Conservation (phyloP, 345 rosid species). For the Balakata baccata region DNA sequence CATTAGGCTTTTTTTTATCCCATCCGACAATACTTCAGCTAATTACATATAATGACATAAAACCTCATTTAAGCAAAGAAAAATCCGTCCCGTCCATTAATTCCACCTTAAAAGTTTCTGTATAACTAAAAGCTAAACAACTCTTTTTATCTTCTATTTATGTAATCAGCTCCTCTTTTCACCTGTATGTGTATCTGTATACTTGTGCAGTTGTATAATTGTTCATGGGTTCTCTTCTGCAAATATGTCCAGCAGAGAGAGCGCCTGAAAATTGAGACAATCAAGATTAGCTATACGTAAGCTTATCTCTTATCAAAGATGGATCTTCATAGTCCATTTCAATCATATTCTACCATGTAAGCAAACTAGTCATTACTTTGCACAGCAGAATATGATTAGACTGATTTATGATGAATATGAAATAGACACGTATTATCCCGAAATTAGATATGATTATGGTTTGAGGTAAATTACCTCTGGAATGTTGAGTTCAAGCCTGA, state of each 20-base stretch:
- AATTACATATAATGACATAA: too few species aligned
- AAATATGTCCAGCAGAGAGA: slow-evolving; percentile 87
- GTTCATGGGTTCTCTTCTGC: slow-evolving; percentile 50
- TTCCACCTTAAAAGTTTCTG: not conserved
- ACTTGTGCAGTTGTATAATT: not conserved
- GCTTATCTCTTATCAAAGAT: too few species aligned
- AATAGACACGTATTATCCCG: too few species aligned
- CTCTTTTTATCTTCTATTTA: not conserved
- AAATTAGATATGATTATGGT: too few species aligned
- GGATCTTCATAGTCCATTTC: too few species aligned
- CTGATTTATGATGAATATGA: too few species aligned
- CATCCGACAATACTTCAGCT: too few species aligned
- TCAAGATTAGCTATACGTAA: not conserved
- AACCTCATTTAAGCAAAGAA: too few species aligned
- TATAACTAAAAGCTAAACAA: not conserved
- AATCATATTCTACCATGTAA: too few species aligned
- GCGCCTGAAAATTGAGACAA: slow-evolving; percentile 46
- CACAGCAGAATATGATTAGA: too few species aligned
- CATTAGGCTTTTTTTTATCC: not conserved
- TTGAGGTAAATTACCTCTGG: slow-evolving; percentile 63
- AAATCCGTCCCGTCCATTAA: too few species aligned
- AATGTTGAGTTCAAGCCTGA: slow-evolving; percentile 83
- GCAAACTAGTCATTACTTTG: too few species aligned
- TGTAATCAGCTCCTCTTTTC: not conserved
- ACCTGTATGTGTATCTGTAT: slow-evolving; percentile 11